These are phyloP conservation scores for Sarcodon sp. DNA, from an alignment of 768 basidiomycete genomes.

Conservation along the genomic window DNA sequence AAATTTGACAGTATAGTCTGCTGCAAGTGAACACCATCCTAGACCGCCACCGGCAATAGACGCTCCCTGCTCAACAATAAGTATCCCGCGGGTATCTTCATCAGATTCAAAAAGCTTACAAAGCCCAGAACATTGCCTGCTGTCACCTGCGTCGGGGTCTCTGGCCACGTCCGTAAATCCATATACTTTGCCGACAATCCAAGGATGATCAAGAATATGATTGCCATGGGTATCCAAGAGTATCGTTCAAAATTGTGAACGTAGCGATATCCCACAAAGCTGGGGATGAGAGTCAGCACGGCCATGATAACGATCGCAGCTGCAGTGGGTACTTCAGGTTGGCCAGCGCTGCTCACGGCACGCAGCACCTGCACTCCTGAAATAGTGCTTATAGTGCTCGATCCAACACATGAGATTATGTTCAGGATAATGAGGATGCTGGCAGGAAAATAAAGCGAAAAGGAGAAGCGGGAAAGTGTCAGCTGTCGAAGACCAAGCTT, in stretches of 20 bases:
- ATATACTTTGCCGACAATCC: conserved; percentile 18
- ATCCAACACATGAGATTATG: conserved; percentile 28
- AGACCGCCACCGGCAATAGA: conserved; percentile 17
- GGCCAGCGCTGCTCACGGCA: conserved; percentile 13
- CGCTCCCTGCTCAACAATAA: too few species aligned
- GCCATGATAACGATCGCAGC: conserved; percentile 32
- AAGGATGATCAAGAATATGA: conserved; percentile 21
- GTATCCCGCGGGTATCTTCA: too few species aligned
- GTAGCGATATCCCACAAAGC: conserved; percentile 26
- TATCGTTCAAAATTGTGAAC: conserved; percentile 29
- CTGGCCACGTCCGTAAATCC: conserved; percentile 10
- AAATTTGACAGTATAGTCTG: conserved; percentile 30
- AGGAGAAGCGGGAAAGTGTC: conserved; percentile 26
- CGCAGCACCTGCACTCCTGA: conserved; percentile 18
- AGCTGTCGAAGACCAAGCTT: conserved; percentile 29
- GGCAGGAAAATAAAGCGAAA: conserved; percentile 16
- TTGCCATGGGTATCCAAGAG: conserved; percentile 31
- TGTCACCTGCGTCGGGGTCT: too few species aligned
- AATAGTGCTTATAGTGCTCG: conserved; percentile 23
- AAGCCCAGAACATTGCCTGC: too few species aligned
- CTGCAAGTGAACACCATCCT: conserved; percentile 26
- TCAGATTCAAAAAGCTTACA: too few species aligned
- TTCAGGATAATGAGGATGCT: conserved; percentile 22
- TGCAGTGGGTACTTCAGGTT: conserved; percentile 17
- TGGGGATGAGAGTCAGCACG: conserved; percentile 21